These are phyloP conservation scores for Pseudocercospora vitis DNA, from an alignment of 2,329 filamentous ascomycete genomes.

Conservation along the genomic window DNA sequence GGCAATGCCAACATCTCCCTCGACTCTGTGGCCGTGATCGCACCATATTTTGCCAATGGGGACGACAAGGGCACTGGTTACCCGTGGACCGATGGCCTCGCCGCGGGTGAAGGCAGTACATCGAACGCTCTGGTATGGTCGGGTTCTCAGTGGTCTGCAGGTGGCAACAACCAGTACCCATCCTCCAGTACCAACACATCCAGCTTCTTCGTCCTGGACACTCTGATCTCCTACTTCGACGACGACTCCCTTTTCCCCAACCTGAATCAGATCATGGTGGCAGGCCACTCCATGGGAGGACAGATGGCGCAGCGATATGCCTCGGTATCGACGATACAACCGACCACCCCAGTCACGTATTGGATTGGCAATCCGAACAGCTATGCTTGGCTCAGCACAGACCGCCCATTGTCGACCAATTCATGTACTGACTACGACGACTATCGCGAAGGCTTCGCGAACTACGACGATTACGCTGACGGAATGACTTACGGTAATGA, in stretches of 20 bases:
- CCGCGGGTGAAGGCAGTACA: constrained; percentile 31
- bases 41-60: constrained; percentile 39
- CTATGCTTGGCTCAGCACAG: constrained; percentile 36
- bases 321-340: constrained; percentile 30
- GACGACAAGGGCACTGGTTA: constrained; percentile 37
- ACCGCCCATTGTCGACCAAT: constrained; percentile 33
- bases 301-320: constrained; percentile 40
- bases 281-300: constrained; percentile 39
- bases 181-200: constrained; percentile 24
- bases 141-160: constrained; percentile 37
- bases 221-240: constrained; percentile 37
- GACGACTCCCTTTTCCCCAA: constrained; percentile 37
- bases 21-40: constrained; percentile 35
- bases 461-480: constrained; percentile 31
- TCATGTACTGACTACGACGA: constrained; percentile 37
- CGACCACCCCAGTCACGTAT: constrained; percentile 33
- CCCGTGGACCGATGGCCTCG: constrained; percentile 35
- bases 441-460: constrained; percentile 36
- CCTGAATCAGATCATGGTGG: constrained; percentile 40
- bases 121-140: constrained; percentile 39
- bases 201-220: constrained; percentile 37
- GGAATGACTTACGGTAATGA: constrained; percentile 29
- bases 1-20: constrained; percentile 31
- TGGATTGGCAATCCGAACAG: constrained; percentile 41
- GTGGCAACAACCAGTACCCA: constrained; percentile 39